These are phyloP conservation scores for Geranium incanum DNA, from an alignment of 441 rosid genomes.

Conservation along the genomic window DNA sequence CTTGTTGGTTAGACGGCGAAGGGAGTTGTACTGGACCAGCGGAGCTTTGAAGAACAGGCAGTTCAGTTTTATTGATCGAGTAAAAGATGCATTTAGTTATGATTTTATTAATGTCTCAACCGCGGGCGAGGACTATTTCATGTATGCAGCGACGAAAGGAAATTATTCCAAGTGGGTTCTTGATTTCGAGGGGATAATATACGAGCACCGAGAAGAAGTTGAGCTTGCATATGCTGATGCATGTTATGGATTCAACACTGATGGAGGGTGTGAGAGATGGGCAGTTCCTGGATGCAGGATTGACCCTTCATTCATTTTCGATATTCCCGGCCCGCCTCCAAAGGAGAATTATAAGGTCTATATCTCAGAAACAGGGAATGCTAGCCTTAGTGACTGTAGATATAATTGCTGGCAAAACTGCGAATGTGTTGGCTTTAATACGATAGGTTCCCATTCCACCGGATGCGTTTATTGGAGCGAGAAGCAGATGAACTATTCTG, in stretches of 20 bases:
- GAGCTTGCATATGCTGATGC: not conserved
- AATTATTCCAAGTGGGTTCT: conserved; percentile 5
- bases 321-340: not conserved
- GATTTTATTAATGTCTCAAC: not conserved
- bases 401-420: not conserved
- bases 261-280: conserved; percentile 1
- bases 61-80: not conserved
- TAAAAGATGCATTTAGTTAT: not conserved
- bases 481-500: not conserved
- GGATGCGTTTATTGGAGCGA: conserved; percentile 3
- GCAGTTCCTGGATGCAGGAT: conserved; percentile 4
- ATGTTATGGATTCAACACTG: not conserved
- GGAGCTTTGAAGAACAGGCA: not conserved
- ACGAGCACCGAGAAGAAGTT: not conserved
- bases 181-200: conserved; percentile 1
- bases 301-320: not conserved
- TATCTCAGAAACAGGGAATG: not conserved
- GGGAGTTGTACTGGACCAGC: not conserved
- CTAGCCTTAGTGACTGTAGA: conserved; percentile 5
- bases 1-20: not conserved
- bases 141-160: not conserved
- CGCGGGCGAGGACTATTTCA: not conserved
- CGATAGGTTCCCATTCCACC: not conserved
- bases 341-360: not conserved
- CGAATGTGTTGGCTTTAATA: not conserved